Evolutionary conservation across 2,329 filamentous ascomycete genomes (phyloP).

Genomic region (Exophiala viscosa): DNA sequence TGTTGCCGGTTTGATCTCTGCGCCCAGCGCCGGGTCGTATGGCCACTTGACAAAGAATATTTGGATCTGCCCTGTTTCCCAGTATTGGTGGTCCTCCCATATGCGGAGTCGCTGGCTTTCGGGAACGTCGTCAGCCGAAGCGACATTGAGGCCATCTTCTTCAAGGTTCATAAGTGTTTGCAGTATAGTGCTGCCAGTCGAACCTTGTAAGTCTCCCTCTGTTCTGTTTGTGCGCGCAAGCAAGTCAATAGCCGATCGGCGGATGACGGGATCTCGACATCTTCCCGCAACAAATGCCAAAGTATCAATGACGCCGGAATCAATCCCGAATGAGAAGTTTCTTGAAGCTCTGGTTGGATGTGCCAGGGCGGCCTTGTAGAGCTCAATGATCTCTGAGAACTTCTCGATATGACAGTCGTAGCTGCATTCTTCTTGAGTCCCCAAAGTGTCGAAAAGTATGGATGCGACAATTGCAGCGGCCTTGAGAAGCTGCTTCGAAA

Average conservation of each 20-base stretch:
- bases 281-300: constrained; percentile 31
- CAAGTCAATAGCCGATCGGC: constrained; percentile 30
- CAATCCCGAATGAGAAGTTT: constrained; percentile 31
- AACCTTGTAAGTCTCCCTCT: constrained; percentile 26
- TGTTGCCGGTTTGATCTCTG: constrained; percentile 16
- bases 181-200: constrained; percentile 22
- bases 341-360: constrained; percentile 11
- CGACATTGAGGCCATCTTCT: constrained; percentile 19
- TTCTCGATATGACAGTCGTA: constrained; percentile 29
- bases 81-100: constrained; percentile 28
- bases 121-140: constrained; percentile 18
- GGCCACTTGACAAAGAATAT: constrained; percentile 26
- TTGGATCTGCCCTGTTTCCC: constrained; percentile 24
- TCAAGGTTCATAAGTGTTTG: constrained; percentile 22
- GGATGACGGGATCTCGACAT: constrained; percentile 32
- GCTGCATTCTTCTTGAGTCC: constrained; percentile 17
- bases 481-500: constrained; percentile 24
- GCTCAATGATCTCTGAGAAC: constrained; percentile 29
- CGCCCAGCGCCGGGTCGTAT: constrained; percentile 23
- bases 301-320: constrained; percentile 31
- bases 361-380: constrained; percentile 29
- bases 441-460: constrained; percentile 24
- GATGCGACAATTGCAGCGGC: constrained; percentile 24
- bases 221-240: constrained; percentile 24
- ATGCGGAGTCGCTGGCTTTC: constrained; percentile 22